Evolutionary conservation across 2,329 filamentous ascomycete species (phyloP).

Genomic region (Onygena corvina): DNA sequence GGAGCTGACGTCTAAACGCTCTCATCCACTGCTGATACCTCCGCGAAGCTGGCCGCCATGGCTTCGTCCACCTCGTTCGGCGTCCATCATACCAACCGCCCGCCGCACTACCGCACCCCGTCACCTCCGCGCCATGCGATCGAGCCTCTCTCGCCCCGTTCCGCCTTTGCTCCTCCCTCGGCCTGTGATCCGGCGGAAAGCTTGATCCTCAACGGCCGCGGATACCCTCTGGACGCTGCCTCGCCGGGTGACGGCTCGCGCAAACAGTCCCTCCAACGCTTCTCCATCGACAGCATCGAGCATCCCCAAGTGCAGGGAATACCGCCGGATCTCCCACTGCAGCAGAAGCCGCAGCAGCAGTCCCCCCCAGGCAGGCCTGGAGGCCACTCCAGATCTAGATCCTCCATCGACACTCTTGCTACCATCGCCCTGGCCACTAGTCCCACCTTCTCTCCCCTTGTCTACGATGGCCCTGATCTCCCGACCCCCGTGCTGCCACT

Average conservation of each 20-base stretch:
- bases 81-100: constrained; percentile 20
- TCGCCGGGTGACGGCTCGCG: background rate
- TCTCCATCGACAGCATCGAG: background rate
- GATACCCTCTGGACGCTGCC: background rate
- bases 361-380: constrained; percentile 15
- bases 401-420: constrained; percentile 39
- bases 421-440: constrained; percentile 41
- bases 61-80: constrained; percentile 31
- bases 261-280: background rate
- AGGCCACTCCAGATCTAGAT: constrained; percentile 35
- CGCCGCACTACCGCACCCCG: constrained; percentile 35
- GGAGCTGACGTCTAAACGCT: no score
- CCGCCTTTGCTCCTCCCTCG: constrained; percentile 5
- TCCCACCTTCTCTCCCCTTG: constrained; percentile 31
- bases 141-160: constrained; percentile 35
- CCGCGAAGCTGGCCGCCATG: no score
- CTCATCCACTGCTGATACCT: no score
- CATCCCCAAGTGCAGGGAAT: background rate
- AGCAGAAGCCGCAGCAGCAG: constrained; percentile 12
- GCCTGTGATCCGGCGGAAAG: background rate
- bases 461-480: constrained; percentile 21
- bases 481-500: constrained; percentile 12
- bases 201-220: background rate
- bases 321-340: background rate
- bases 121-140: constrained; percentile 37